phyloP scores from a whole-genome alignment of 1,284 basidiomycete species.

The Irpex sp. region DNA sequence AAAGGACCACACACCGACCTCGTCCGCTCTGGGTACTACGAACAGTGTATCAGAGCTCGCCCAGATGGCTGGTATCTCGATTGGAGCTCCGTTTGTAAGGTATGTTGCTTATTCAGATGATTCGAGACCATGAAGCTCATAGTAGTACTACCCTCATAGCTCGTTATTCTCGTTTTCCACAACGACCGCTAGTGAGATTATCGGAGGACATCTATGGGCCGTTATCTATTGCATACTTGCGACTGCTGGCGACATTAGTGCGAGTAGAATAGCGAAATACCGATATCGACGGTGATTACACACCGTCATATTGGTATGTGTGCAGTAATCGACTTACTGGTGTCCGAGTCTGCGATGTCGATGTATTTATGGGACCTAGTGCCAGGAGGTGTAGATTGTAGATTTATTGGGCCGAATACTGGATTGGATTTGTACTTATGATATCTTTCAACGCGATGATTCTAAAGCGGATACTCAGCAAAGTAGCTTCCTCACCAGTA shows the following conservation, averaged over 20 bases:
- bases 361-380: too few relatives aligned
- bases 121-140: not conserved
- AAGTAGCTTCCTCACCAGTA: too few relatives aligned
- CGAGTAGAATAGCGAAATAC: conserved; percentile 16
- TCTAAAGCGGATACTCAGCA: too few relatives aligned
- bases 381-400: too few relatives aligned
- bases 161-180: conserved; percentile 40
- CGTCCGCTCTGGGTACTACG: conserved; percentile 51
- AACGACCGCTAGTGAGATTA: conserved; percentile 12
- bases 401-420: too few relatives aligned
- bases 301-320: not conserved
- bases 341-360: too few relatives aligned
- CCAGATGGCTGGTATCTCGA: conserved; percentile 50
- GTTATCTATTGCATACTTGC: conserved; percentile 25
- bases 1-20: conserved; percentile 49
- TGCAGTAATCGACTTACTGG: not conserved
- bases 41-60: conserved; percentile 63
- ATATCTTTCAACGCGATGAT: too few relatives aligned
- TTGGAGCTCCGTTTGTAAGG: conserved; percentile 49
- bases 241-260: conserved; percentile 18
- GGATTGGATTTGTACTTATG: too few relatives aligned
- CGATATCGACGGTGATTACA: conserved; percentile 13
- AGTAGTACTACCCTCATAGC: conserved; percentile 31
- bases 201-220: conserved; percentile 38
- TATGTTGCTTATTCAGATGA: conserved; percentile 7